Base-by-base conservation (phyloP, 176 grass and related monocot species). In the Carex parvula region DNA sequence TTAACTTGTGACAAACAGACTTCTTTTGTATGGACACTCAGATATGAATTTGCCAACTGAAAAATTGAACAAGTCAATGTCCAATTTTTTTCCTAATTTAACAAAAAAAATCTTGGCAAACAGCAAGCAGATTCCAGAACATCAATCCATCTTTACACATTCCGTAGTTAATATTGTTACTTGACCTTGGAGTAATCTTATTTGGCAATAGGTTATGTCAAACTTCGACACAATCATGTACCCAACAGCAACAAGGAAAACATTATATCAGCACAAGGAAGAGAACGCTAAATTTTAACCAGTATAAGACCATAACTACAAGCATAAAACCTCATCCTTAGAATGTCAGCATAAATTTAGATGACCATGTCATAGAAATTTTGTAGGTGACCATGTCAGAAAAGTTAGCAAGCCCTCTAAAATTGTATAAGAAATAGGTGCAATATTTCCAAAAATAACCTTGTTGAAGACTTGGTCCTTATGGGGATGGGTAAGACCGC, bases 391-490 rank as follows among this genome's bases (percentile, higher is more conserved):
- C n/a, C n/a, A n/a, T n/a, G n/a, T 20, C 11, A 70, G 18, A 39
- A 18, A 39, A 35, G 29, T 37, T 33, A 35, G 7, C 15, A 67
- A 68, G 15, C 32, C 32, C 37, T 20, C 17, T n/a, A 70, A 35
- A 33, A 33, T 18, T 70, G 67, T 41, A 42, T 33, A 70, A 42
- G 15, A 42, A 42, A 70, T 17, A 70, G 6, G 67, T 41, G 17
- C 0, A n/a, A 70, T 70, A 44, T 77, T 77, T 77, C 26, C 24
- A 80, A 68, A 86, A 84, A 12, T 67, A 56, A 93, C 96, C 96
- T 99, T 99, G 60, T 92, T 95, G 60, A 99, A 99, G 65, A 90
- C 86, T 87, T 99, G 96, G 32, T 94, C 96, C 65, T 91, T 95
- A 26, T 89, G 81, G 54, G 84, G 88, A 88, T 99, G 96, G 14